Base-by-base conservation (phyloP, 306 rosid species). In the Luffa acutangula region DNA sequence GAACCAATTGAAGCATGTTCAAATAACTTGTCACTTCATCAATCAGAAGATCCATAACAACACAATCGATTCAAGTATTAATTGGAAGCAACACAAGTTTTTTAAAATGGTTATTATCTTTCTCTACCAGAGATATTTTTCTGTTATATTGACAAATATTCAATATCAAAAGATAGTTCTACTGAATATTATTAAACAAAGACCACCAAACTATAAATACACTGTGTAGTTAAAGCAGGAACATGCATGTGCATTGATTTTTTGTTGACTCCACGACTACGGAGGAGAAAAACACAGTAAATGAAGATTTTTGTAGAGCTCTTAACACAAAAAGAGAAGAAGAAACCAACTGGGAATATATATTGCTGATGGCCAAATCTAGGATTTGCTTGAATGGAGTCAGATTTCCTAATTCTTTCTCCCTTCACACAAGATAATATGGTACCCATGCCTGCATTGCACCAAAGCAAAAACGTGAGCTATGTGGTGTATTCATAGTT, bases 361-460 rank as follows among this genome's bases (percentile, higher is more conserved):
- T 7, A 48, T 25, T 31, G 77, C 11, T 33, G 56, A 65, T 48
- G 42, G n/a, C 59, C 58, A 72, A 6, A 72, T 21, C 18, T 36
- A 34, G 45, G 73, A 70, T 41, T 62, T 78, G 67, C 66, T 70
- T 39, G 33, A 45, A 54, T 36, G 75, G 18, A 75, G 51, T 39
- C 77, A 25, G 56, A 36, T 56, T 31, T 20, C 18, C 51, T 69
- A 83, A 76, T 95, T 92, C 90, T 95, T 95, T 77, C 98, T 89
- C 81, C 98, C 98, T 86, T 95, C 98, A 78, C 66, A 14, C 73
- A 95, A 83, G 92, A 95, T 91, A 49, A 95, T 87, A 82, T 95
- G 98, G 89, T 95, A 95, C 20, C 98, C 98, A 78, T 95, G 98
- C 82, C 98, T 95, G 91, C 90, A 86, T 66, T 81, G 59, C 37